Base-by-base conservation (phyloP, 768 basidiomycete species). In the Amanita molliuscula region DNA sequence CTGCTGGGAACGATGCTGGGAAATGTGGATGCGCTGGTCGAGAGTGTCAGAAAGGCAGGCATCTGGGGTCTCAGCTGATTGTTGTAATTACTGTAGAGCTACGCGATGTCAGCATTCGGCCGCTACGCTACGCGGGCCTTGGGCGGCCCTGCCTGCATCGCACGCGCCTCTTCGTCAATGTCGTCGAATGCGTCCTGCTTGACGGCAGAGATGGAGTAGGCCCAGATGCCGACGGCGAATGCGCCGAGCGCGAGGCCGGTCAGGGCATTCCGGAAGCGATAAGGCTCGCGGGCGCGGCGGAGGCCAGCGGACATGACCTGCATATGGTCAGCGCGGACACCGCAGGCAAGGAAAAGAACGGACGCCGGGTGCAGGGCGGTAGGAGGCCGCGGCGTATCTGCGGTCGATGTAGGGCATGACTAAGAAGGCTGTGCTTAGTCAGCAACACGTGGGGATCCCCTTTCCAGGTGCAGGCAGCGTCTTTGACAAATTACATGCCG, bases 151-250 rank as follows among this genome's bases (percentile, higher is more conserved):
- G 26, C 29, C 18, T 28, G 38, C 3, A 50, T 34, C 4, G 42
- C 76, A 53, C 68, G 69, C 25, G 81, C 88, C 60, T 88, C 85
- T 54, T 87, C 84, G 58, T 89, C 88, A 36, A 89, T 74, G 62
- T 91, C 89, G 56, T 85, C 81, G 61, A 95, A 96, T 35, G 86
- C 81, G 61, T 96, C 93, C 61, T 97, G 93, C 61, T 86, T 91
- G 49, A 97, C 93, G 25, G 92, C 93, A 26, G 81, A 78, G 60
- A 98, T 95, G 15, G 92, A 93, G 67, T 97, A 98, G 3, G 82
- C 74, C 79, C 90, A 98, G 7, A 96, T 82, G 23, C 83, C 85
- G 11, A 79, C 76, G 25, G 79, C 83, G 61, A 96, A 94, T 0
- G 76, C 74, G 23, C 79, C 75, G 38, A 97, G 74, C 2, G 72